Evolutionary conservation across 148 eudicot genomes (phyloP).

Genomic region (Bassia scoparia): DNA sequence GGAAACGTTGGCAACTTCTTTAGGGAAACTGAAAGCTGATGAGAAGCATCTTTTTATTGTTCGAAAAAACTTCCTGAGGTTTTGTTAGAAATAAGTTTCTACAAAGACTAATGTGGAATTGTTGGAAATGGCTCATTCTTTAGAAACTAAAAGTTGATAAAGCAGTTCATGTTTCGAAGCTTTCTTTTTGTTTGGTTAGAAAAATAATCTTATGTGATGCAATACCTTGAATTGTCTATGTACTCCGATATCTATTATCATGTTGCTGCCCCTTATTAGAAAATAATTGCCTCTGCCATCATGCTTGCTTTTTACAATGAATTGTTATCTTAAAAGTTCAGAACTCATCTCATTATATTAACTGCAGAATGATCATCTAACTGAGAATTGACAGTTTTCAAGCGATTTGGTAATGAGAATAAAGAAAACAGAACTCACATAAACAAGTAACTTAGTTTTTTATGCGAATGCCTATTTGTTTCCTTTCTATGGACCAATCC

Average conservation of each 20-base stretch:
- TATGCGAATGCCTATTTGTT: slow-evolving; percentile 37
- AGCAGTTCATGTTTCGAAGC: neutral
- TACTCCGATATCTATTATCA: too few species aligned
- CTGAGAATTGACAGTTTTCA: neutral
- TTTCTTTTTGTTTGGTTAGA: neutral
- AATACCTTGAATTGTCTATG: neutral
- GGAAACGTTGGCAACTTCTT: too few species aligned
- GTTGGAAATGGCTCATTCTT: neutral
- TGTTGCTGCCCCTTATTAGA: neutral
- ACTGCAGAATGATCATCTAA: neutral
- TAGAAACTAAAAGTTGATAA: neutral
- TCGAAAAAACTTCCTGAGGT: too few species aligned
- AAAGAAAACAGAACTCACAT: slow-evolving; percentile 16
- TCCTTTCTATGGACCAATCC: slow-evolving; percentile 49
- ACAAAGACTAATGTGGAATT: too few species aligned
- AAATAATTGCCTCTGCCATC: too few species aligned
- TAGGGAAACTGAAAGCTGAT: too few species aligned
- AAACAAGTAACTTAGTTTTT: slow-evolving; percentile 20
- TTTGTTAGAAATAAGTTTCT: too few species aligned
- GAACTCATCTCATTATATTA: neutral
- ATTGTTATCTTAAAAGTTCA: neutral
- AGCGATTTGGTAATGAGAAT: slow-evolving; percentile 14
- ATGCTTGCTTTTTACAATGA: too few species aligned
- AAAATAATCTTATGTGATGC: neutral
- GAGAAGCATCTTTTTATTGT: too few species aligned